Percentiles rank a stretch among this genome's conserved stretches.
phyloP scores from a whole-genome alignment of 2,329 filamentous ascomycete species.

The Trichophyton mentagrophytes region DNA sequence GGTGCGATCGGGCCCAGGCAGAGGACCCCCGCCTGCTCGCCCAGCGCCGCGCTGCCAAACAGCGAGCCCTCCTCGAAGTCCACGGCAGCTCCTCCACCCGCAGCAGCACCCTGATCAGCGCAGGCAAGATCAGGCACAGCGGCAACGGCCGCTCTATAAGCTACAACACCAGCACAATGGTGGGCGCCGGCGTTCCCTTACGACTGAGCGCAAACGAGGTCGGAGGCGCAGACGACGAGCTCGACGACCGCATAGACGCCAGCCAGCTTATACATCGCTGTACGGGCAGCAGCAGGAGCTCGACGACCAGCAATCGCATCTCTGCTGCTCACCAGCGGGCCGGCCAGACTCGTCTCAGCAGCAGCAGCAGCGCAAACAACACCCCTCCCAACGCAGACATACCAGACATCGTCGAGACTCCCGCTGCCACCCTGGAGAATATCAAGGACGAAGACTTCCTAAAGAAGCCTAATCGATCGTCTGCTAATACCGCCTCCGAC shows the following conservation, averaged over 20 bases:
- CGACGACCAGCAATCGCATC: constrained; percentile 37
- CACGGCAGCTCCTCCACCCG: constrained; percentile 48
- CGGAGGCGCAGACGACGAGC: constrained; percentile 72
- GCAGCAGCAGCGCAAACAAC: constrained; percentile 34
- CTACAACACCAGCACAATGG: constrained; percentile 63
- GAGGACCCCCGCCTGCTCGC: constrained; percentile 77
- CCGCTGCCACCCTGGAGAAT: constrained; percentile 18
- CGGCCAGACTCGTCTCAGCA: constrained; percentile 26
- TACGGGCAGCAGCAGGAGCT: constrained; percentile 47
- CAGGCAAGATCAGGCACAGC: constrained; percentile 77
- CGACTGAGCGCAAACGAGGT: constrained; percentile 91
- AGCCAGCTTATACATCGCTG: constrained; percentile 38
- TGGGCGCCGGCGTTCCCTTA: constrained; percentile 73
- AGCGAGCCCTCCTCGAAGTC: constrained; percentile 73
- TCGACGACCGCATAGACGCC: constrained; percentile 43
- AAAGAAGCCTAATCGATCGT: not conserved
- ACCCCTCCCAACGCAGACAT: constrained; percentile 40
- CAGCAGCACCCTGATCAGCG: constrained; percentile 50
- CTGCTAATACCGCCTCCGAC: not conserved
- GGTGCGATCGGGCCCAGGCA: constrained; percentile 88
- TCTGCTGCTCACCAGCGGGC: constrained; percentile 34
- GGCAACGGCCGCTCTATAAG: constrained; percentile 66
- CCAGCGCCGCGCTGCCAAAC: constrained; percentile 75
- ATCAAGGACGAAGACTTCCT: constrained; percentile 12
- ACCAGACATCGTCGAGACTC: constrained; percentile 31